Conservation (phyloP, 768 basidiomycete species). For the Leccinum ochraceum region DNA sequence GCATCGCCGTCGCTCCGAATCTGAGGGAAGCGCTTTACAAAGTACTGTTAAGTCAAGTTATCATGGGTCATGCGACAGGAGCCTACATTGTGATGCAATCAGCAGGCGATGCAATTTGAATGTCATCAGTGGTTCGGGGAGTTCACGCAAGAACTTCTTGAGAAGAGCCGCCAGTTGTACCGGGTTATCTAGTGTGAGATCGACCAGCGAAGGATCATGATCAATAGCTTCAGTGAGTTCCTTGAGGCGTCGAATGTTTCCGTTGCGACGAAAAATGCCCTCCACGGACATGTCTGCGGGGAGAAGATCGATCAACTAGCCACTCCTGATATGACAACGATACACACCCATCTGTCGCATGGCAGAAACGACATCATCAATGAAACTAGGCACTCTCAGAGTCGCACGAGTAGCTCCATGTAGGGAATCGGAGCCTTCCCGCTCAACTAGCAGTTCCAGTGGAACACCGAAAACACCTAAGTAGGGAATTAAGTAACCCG, state of each 20-base stretch:
- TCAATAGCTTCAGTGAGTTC: constrained; percentile 92
- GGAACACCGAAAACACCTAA: constrained; percentile 92
- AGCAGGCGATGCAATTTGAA: constrained; percentile 90
- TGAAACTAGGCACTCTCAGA: constrained; percentile 91
- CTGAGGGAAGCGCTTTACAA: constrained; percentile 62
- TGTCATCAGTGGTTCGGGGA: constrained; percentile 95
- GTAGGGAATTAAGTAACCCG: constrained; percentile 13
- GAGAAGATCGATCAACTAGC: constrained; percentile 5
- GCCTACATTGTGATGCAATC: constrained; percentile 85
- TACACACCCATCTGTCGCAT: constrained; percentile 97
- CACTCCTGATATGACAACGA: constrained; percentile 2
- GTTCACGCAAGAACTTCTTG: constrained; percentile 95
- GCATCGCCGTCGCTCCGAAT: constrained; percentile 77
- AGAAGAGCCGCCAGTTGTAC: constrained; percentile 95
- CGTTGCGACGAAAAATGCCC: constrained; percentile 98
- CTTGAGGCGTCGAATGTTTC: constrained; percentile 92
- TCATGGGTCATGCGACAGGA: neutral
- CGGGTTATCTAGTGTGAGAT: constrained; percentile 91
- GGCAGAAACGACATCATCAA: constrained; percentile 96
- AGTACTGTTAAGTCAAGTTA: constrained; percentile 13
- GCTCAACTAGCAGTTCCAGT: constrained; percentile 88
- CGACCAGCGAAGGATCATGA: constrained; percentile 89
- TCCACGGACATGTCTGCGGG: constrained; percentile 94
- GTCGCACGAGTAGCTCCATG: constrained; percentile 85
- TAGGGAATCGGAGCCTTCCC: constrained; percentile 93